A percentile compares a stretch with the other conserved stretches of the same genome.
Conservation (phyloP, 2,329 filamentous ascomycete species). For the Myotisia sp. region DNA sequence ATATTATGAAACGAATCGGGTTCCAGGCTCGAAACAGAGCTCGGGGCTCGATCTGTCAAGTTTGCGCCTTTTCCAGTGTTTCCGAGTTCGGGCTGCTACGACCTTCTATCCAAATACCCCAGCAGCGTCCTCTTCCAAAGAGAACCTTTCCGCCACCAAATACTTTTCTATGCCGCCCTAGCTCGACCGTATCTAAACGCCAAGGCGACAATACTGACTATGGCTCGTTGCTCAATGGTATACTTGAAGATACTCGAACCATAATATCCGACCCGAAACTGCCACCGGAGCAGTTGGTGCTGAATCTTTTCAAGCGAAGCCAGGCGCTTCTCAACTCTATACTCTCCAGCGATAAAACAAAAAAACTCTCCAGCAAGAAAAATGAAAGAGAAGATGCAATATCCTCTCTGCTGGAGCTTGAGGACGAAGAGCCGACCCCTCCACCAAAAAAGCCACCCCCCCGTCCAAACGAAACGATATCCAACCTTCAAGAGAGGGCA, state of each 20-base stretch:
- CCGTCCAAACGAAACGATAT: slow-evolving; percentile 13
- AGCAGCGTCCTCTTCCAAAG: background rate
- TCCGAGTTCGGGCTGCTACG: slow-evolving; percentile 5
- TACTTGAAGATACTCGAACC: slow-evolving; percentile 17
- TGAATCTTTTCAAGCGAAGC: slow-evolving; percentile 23
- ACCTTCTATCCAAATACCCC: background rate
- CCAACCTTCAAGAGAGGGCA: slow-evolving; percentile 22
- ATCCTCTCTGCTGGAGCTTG: slow-evolving; percentile 28
- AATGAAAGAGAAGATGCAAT: slow-evolving; percentile 24
- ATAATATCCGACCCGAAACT: slow-evolving; percentile 20
- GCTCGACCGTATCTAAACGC: slow-evolving; percentile 1
- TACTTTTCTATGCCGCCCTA: background rate
- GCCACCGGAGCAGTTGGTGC: slow-evolving; percentile 23
- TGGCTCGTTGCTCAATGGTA: slow-evolving; percentile 19
- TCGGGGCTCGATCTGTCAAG: slow-evolving; percentile 24
- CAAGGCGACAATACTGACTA: slow-evolving; percentile 8
- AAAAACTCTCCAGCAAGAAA: background rate
- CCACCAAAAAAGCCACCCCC: slow-evolving; percentile 13
- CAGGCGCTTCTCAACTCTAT: slow-evolving; percentile 21
- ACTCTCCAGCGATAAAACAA: slow-evolving; percentile 11
- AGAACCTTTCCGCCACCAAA: background rate
- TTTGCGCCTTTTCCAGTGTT: slow-evolving; percentile 24
- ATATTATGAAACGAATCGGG: slow-evolving; percentile 25
- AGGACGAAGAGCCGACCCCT: slow-evolving; percentile 11
- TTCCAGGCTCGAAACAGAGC: slow-evolving; percentile 18